Evolutionary conservation across 108 stramenopile genomes (phyloP).

Genomic region (Cyclostephanos tholiformis): DNA sequence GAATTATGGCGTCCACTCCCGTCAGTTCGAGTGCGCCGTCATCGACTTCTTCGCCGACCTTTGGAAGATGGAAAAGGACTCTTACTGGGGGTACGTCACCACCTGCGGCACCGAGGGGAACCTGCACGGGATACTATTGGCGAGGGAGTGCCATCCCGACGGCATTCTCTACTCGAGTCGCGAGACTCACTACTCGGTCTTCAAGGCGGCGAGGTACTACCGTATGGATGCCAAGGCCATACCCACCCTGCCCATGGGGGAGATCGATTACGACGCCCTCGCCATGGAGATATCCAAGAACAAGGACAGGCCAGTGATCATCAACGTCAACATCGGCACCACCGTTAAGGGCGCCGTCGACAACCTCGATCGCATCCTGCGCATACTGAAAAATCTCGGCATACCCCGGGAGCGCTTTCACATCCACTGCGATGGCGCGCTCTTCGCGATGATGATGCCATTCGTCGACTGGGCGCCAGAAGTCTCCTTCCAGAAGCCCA

Average conservation of each 20-base stretch:
- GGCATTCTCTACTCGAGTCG: slow-evolving; percentile 79
- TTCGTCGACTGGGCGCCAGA: slow-evolving; percentile 83
- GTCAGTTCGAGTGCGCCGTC: slow-evolving; percentile 86
- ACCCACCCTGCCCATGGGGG: slow-evolving; percentile 87
- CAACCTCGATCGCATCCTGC: slow-evolving; percentile 84
- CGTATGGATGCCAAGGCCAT: slow-evolving; percentile 86
- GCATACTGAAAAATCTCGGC: slow-evolving; percentile 66
- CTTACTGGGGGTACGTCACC: slow-evolving; percentile 91
- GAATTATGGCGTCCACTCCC: slow-evolving; percentile 85
- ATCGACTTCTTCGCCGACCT: slow-evolving; percentile 90
- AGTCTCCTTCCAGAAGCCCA: slow-evolving; percentile 79
- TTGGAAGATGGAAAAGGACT: slow-evolving; percentile 73
- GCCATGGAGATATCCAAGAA: slow-evolving; percentile 71
- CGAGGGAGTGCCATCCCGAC: slow-evolving; percentile 85
- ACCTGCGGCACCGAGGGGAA: slow-evolving; percentile 91
- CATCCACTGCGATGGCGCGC: slow-evolving; percentile 89
- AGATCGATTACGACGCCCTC: slow-evolving; percentile 82
- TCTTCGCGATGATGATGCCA: slow-evolving; percentile 92
- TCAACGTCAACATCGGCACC: slow-evolving; percentile 91
- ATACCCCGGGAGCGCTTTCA: slow-evolving; percentile 84
- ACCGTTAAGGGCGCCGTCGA: slow-evolving; percentile 92
- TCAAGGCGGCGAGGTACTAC: slow-evolving; percentile 90
- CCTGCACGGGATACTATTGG: slow-evolving; percentile 84
- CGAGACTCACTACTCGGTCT: slow-evolving; percentile 84
- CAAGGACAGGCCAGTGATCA: slow-evolving; percentile 76